Base-by-base conservation (phyloP, 345 rosid species). In the Citropsis articulata region DNA sequence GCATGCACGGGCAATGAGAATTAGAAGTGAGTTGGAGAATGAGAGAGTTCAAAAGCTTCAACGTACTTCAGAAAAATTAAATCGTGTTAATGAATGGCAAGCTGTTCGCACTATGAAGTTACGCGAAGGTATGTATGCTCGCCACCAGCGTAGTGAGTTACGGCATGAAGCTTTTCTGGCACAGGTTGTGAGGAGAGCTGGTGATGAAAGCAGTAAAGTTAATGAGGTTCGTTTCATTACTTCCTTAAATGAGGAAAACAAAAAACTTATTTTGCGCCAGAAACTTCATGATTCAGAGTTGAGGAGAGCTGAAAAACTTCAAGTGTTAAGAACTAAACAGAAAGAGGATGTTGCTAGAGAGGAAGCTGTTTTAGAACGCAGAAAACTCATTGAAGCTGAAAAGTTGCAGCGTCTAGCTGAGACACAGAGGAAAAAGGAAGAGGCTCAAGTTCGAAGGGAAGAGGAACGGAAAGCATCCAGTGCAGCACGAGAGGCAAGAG, bases 171-270 rank as follows among this genome's bases (percentile, higher is more conserved):
- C 96, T 83, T 88, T 77, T 87, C 81, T 91, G 66, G 96, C 96
- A 30, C 89, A 90, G 81, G 96, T 91, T 78, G 93, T 79, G 73
- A 86, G 91, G 86, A 90, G 96, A 85, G 96, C 96, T 83, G 96
- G 96, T 60, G 93, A 91, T 74, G 96, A 91, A 84, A 91, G 93
- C 83, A 91, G 93, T 76, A 91, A 91, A 83, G 96, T 91, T 70
- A 90, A 89, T 78, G 96, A 91, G 86, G 93, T 91, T 74, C 93
- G 93, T 33, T 91, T 91, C 75, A 91, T 91, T 79, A 91, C 96
- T 74, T 91, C 96, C 63, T 82, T 91, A 82, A 91, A 91, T 80
- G 96, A 83, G 86, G 96, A 87, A 85, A 91, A 91, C 79, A 91
- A 91, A 83, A 91, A 91, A 85, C 89, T 86, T 73, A 91, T 88